Conservation (phyloP, 1,284 basidiomycete genomes). For the Takashimella koratensis region DNA sequence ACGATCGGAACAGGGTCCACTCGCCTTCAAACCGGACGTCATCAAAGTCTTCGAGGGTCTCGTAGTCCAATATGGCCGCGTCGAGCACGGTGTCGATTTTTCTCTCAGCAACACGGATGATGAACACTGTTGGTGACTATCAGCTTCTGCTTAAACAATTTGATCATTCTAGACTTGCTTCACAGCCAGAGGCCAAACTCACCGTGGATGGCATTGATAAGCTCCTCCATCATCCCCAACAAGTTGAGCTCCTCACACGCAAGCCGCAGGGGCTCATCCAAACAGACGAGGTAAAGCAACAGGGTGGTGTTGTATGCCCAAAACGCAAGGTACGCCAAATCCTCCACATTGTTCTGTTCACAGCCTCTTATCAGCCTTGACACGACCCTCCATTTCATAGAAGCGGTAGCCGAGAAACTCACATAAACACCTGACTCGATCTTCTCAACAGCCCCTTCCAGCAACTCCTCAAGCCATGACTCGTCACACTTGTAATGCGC, state of each 20-base stretch:
- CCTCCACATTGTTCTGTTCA: slow-evolving; percentile 69
- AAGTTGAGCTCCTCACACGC: slow-evolving; percentile 75
- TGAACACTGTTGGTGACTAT: slow-evolving; percentile 63
- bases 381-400: no score
- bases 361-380: not conserved
- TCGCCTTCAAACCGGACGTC: slow-evolving; percentile 91
- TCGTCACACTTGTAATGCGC: slow-evolving; percentile 80
- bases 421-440: slow-evolving; percentile 92
- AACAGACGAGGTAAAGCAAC: slow-evolving; percentile 84
- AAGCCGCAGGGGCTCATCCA: slow-evolving; percentile 69
- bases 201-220: slow-evolving; percentile 93
- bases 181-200: slow-evolving; percentile 17
- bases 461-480: slow-evolving; percentile 84
- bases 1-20: slow-evolving; percentile 79
- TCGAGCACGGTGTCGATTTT: slow-evolving; percentile 85
- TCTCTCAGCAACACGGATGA: slow-evolving; percentile 87
- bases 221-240: slow-evolving; percentile 56
- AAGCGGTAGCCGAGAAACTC: slow-evolving; percentile 53
- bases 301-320: slow-evolving; percentile 91
- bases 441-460: slow-evolving; percentile 82
- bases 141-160: no score
- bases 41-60: slow-evolving; percentile 71
- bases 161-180: no score
- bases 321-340: slow-evolving; percentile 80
- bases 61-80: slow-evolving; percentile 75